Percentiles rank a stretch among this genome's conserved stretches.
phyloP scores from a whole-genome alignment of 495 filamentous ascomycete species.

The Lasiosphaeria miniovina region DNA sequence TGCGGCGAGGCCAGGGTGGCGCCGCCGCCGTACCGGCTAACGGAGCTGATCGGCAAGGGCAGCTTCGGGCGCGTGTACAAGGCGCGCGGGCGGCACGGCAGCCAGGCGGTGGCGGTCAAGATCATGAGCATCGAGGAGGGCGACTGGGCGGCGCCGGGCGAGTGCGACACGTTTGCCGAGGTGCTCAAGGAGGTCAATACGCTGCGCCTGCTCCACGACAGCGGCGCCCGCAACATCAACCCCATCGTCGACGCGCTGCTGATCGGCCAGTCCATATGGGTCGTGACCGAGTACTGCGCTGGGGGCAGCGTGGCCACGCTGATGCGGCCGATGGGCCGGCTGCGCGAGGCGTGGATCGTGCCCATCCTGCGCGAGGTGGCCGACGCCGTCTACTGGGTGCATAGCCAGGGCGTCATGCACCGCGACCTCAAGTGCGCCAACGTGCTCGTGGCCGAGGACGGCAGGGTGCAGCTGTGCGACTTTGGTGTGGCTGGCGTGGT shows the following conservation, averaged over 20 bases:
- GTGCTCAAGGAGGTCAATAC: constrained; percentile 20
- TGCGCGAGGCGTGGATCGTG: constrained; percentile 19
- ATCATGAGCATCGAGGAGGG: constrained; percentile 22
- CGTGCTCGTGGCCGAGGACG: constrained; percentile 18
- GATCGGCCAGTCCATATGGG: constrained; percentile 18
- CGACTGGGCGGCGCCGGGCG: constrained; percentile 13
- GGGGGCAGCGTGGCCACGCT: constrained; percentile 18
- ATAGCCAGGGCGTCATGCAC: constrained; percentile 17
- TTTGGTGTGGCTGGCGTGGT: constrained; percentile 21
- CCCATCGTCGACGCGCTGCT: constrained; percentile 16
- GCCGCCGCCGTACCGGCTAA: constrained; percentile 13
- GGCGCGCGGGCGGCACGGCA: constrained; percentile 7
- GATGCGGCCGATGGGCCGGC: constrained; percentile 13
- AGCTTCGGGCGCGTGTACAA: constrained; percentile 21
- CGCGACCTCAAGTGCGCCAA: constrained; percentile 22
- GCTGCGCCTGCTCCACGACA: constrained; percentile 12
- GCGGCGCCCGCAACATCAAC: constrained; percentile 17
- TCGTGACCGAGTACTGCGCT: constrained; percentile 19
- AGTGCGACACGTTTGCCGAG: constrained; percentile 17
- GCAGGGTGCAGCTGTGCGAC: constrained; percentile 17
- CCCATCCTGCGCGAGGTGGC: constrained; percentile 20
- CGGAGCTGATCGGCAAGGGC: constrained; percentile 21
- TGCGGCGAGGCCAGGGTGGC: constrained; percentile 11
- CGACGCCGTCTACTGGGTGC: constrained; percentile 18
- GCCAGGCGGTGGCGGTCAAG: constrained; percentile 16